A percentile compares a stretch with the other conserved stretches of the same genome.
Conservation (phyloP, 768 basidiomycete species). For the Naganishia vishniacii region DNA sequence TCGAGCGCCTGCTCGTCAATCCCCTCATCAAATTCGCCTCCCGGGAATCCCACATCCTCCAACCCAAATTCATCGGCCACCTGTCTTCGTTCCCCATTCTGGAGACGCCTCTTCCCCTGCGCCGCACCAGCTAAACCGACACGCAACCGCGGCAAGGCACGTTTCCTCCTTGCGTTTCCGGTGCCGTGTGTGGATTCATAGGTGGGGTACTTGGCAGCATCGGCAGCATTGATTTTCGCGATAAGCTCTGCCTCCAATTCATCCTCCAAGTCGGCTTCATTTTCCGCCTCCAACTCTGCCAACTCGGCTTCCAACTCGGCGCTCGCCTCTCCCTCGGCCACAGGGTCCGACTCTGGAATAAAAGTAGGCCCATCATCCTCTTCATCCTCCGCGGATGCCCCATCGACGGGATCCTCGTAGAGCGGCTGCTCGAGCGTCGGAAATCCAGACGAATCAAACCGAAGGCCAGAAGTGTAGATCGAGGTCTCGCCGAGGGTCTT, state of each 20-base stretch:
- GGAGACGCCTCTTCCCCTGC: no score
- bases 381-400: neutral
- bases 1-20: neutral
- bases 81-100: neutral
- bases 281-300: neutral
- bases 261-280: neutral
- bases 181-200: neutral
- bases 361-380: neutral
- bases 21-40: neutral
- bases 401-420: neutral
- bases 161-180: constrained; percentile 15
- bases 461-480: constrained; percentile 79
- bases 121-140: no score
- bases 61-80: constrained; percentile 4
- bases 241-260: constrained; percentile 16
- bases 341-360: neutral
- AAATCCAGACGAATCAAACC: constrained; percentile 50
- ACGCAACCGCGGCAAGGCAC: no score
- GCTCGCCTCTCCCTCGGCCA: neutral
- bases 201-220: constrained; percentile 18
- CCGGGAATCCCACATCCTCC: neutral
- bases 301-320: neutral
- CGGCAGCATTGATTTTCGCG: constrained; percentile 18
- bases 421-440: no score
- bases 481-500: constrained; percentile 65